phyloP scores from a whole-genome alignment of 305 asterid species.

The Fraxinus baroniana region DNA sequence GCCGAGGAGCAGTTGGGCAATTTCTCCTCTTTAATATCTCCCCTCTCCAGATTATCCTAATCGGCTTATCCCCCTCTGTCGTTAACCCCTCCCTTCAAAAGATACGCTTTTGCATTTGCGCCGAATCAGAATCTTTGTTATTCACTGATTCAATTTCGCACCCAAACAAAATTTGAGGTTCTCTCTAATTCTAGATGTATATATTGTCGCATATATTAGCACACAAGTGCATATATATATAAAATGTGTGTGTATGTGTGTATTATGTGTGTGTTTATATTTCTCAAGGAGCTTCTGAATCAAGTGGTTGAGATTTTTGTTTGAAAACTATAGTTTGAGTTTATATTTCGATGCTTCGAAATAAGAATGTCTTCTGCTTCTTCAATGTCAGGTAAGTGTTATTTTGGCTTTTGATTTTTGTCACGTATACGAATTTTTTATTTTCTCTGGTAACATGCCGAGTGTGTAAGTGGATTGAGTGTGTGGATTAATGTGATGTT shows the following conservation, averaged over 20 bases:
- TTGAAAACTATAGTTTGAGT: slow-evolving; percentile 16
- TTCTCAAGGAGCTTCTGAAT: slow-evolving; percentile 20
- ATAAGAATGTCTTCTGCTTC: slow-evolving; percentile 69
- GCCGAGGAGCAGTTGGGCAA: not conserved
- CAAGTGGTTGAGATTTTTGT: slow-evolving; percentile 22
- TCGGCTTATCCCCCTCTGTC: slow-evolving; percentile 29
- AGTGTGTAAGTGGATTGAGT: not conserved
- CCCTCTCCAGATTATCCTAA: slow-evolving; percentile 52
- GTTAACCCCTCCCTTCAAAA: not conserved
- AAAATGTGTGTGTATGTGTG: not conserved
- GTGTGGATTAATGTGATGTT: not conserved
- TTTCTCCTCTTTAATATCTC: not conserved
- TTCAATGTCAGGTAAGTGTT: slow-evolving; percentile 55
- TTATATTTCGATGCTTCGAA: slow-evolving; percentile 56
- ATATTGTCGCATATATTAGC: not conserved
- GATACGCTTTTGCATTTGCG: slow-evolving; percentile 7
- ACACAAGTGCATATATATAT: not conserved
- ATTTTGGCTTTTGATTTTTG: not conserved
- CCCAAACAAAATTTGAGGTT: slow-evolving; percentile 19
- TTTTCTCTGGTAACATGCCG: not conserved
- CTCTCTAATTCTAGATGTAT: slow-evolving; percentile 2
- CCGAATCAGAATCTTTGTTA: slow-evolving; percentile 26
- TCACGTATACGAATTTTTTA: not conserved
- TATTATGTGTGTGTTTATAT: not conserved
- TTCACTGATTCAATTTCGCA: slow-evolving; percentile 8